Evolutionary conservation across 2,329 filamentous ascomycete genomes (phyloP), one percentile per base, ranked within the genome.

Genomic region (Plenodomus lindquistii): DNA sequence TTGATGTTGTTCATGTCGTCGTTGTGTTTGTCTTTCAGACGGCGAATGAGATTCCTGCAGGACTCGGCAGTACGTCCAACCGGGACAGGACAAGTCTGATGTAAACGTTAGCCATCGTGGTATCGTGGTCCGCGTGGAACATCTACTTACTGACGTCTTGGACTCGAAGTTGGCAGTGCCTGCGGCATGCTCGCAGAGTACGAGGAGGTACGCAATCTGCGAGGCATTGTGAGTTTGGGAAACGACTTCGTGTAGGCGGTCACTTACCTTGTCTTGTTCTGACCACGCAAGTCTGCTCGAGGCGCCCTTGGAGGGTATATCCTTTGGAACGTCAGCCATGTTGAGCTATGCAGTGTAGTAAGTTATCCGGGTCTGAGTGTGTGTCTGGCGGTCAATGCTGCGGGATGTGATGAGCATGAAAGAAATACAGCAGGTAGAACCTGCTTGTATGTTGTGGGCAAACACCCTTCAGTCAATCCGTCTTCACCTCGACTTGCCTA

Each of bases 1-100:
- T 56, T 54, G 53, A 60, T 49, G 52, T 59, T 62, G 19, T 52
- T 50, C 1, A 68, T 57, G 7, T 67, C 62, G 22, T 52, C 48
- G 29, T 62, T 63, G 47, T 59, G 40, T 24, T 58, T 59, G n/a
- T 51, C 53, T 48, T 63, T 65, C 13, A 68, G 52, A 20, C 60
- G 62, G 2, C 35, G 35, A 18, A 67, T 34, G 41, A 68, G 54
- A 40, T 57, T 60, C 44, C 59, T 48, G 48, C 66, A 69, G 1
- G 66, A 63, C 44, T 62, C 53, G 18, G 54, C 24, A 22, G 53
- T 49, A 36, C 65, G 62, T 9, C 60, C 60, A n/a, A 36, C 44
- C 1, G 64, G 66, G 16, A 58, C 52, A 3, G 65, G 65, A 4
- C 61, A 52, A 18, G 50, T 50, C 61, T 67, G 40, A 7, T 52